These are phyloP conservation scores for Tylopilus sp. DNA, from an alignment of 768 basidiomycete genomes.

Conservation along the genomic window DNA sequence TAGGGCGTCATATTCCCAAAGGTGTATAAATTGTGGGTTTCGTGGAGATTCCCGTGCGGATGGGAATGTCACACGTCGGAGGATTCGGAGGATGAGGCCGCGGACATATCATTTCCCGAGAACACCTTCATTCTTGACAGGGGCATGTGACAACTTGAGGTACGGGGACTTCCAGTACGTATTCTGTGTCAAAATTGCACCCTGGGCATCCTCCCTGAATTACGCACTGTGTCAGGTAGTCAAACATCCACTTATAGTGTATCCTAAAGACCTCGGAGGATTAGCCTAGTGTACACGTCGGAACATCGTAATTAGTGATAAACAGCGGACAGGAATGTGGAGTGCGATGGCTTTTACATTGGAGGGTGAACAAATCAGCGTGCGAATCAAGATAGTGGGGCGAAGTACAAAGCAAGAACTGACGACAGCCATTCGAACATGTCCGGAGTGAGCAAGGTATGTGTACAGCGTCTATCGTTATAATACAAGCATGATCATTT, in stretches of 20 bases:
- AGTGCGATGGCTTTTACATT: constrained; percentile 1
- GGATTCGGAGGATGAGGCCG: neutral
- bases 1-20: neutral
- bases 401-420: constrained; percentile 1
- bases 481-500: constrained; percentile 2
- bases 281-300: constrained; percentile 9
- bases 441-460: constrained; percentile 5
- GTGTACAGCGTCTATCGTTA: constrained; percentile 14
- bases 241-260: neutral
- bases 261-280: constrained; percentile 2
- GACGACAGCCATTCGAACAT: constrained; percentile 14
- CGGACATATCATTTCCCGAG: constrained; percentile 3
- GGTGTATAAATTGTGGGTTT: neutral
- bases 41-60: neutral
- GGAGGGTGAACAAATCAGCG: neutral
- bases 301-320: neutral
- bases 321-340: constrained; percentile 3
- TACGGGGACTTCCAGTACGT: neutral
- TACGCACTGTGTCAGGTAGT: neutral
- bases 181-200: neutral
- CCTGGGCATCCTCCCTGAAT: constrained; percentile 4
- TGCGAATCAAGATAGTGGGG: constrained; percentile 17
- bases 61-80: neutral
- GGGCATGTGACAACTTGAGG: neutral
- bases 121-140: neutral